Evolutionary conservation across 176 grass and related monocot genomes (phyloP).

Genomic region (Carex kokanica): DNA sequence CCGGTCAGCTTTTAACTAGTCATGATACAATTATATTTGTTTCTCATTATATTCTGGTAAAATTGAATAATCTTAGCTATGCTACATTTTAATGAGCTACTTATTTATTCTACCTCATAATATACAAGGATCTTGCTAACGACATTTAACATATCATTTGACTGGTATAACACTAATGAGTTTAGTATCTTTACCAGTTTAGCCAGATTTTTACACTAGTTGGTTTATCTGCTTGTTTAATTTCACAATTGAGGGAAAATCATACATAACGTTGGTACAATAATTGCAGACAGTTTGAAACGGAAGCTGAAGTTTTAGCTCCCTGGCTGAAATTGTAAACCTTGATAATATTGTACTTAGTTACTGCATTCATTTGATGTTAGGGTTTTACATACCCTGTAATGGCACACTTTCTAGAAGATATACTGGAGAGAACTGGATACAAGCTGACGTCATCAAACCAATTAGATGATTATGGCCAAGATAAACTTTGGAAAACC

Average conservation of each 20-base stretch:
- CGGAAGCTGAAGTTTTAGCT: conserved; percentile 1
- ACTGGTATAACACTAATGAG: background rate
- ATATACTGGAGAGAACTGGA: conserved; percentile 88
- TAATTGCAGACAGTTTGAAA: background rate
- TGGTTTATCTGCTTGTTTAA: conserved; percentile 11
- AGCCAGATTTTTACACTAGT: background rate
- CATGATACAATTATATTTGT: background rate
- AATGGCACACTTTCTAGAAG: conserved; percentile 88
- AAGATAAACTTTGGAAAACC: conserved; percentile 99
- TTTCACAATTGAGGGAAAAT: background rate
- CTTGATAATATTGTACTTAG: conserved; percentile 13
- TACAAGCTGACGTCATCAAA: conserved; percentile 89
- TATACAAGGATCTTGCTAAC: background rate
- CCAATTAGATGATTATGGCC: conserved; percentile 96
- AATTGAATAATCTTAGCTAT: background rate
- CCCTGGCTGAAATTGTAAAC: conserved; percentile 4
- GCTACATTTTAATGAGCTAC: background rate
- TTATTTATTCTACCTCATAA: background rate
- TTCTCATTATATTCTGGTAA: conserved; percentile 18
- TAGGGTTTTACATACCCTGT: conserved; percentile 96
- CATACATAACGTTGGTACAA: background rate
- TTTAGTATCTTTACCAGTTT: background rate
- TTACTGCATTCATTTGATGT: conserved; percentile 23
- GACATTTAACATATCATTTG: background rate
- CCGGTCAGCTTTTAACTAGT: conserved; percentile 52